phyloP scores from a whole-genome alignment of 306 rosid species.

The Begonia masoniana region DNA sequence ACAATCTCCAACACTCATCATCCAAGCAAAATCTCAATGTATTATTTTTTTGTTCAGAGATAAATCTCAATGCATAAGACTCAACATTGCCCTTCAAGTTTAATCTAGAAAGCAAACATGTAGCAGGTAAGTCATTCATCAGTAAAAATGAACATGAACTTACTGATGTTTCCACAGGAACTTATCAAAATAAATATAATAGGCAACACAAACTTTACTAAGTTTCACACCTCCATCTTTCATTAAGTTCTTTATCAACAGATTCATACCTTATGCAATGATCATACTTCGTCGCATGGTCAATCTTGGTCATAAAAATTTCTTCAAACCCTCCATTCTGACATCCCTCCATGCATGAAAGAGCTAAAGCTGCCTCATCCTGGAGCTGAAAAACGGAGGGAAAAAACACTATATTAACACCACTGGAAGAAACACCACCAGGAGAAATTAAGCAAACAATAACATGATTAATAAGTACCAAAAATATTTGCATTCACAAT shows the following conservation, averaged over 20 bases:
- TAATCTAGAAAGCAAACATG: conserved; percentile 38
- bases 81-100: conserved; percentile 55
- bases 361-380: conserved; percentile 58
- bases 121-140: conserved; percentile 2
- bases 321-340: conserved; percentile 82
- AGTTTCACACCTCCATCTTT: conserved; percentile 3
- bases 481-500: conserved; percentile 7
- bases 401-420: neutral
- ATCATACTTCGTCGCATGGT: conserved; percentile 70
- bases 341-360: conserved; percentile 59
- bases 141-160: neutral
- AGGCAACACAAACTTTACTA: conserved; percentile 1
- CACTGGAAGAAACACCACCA: neutral
- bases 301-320: conserved; percentile 70
- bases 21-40: conserved; percentile 63
- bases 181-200: neutral
- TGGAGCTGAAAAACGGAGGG: conserved; percentile 47
- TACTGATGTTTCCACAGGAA: neutral
- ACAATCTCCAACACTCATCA: conserved; percentile 87
- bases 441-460: neutral
- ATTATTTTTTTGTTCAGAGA: conserved; percentile 28
- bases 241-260: neutral
- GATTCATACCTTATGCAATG: conserved; percentile 61
- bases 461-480: neutral
- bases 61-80: conserved; percentile 50